Evolutionary conservation across 2,329 filamentous ascomycete species (phyloP).

Genomic region (Penicillium sp.): DNA sequence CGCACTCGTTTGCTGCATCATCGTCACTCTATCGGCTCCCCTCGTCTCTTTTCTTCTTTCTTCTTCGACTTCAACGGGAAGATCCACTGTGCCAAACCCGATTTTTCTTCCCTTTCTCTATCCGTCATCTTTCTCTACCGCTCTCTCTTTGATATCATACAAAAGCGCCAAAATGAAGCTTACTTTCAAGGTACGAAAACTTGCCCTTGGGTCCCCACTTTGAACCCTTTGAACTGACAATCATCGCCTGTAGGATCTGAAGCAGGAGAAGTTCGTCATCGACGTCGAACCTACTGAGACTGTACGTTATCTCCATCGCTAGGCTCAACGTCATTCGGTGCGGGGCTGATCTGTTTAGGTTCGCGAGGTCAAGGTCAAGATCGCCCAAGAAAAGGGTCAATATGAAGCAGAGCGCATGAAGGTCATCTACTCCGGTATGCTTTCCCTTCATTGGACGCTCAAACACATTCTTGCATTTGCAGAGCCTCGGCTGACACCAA

Average conservation of each 20-base stretch:
- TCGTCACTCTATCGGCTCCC: conserved; percentile 12
- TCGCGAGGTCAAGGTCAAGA: conserved; percentile 88
- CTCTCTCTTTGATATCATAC: conserved; percentile 28
- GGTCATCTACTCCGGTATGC: conserved; percentile 94
- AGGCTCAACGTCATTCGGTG: conserved; percentile 25
- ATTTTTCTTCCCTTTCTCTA: conserved; percentile 4
- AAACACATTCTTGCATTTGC: background rate
- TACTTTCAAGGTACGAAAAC: conserved; percentile 65
- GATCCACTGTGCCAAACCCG: conserved; percentile 5
- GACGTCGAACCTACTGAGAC: conserved; percentile 91
- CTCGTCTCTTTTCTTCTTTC: conserved; percentile 30
- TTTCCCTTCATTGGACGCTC: background rate
- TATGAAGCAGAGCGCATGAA: conserved; percentile 91
- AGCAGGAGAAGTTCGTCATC: conserved; percentile 97
- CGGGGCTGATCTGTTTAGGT: conserved; percentile 62
- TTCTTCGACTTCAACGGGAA: conserved; percentile 14
- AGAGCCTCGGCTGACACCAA: conserved; percentile 2
- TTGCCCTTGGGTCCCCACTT: conserved; percentile 21
- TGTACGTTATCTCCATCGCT: conserved; percentile 57
- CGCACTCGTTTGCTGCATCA: conserved; percentile 12
- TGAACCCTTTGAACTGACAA: conserved; percentile 22
- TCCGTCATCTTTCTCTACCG: conserved; percentile 9
- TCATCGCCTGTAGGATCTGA: conserved; percentile 71
- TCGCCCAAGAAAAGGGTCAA: conserved; percentile 78
- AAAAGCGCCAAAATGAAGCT: conserved; percentile 63